Base-by-base conservation (phyloP, 495 filamentous ascomycete genomes). In the Saxophila tyrrhenica region DNA sequence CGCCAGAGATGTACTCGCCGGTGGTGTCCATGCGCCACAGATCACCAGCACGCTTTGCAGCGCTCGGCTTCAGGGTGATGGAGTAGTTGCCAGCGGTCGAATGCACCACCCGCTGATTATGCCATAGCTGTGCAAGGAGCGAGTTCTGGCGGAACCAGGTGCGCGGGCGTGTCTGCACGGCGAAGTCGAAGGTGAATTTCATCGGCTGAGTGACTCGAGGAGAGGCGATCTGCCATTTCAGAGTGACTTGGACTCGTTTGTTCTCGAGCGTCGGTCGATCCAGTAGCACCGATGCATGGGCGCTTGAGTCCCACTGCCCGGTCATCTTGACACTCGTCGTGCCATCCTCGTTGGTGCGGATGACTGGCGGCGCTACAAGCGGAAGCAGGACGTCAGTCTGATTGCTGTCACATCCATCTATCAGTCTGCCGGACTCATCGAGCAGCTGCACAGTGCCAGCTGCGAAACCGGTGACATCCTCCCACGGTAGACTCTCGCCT, bases 11-110 rank as follows among this genome's bases (percentile, higher is more conserved):
- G 62, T 94, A 96, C 64, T 91, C 86, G 58, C 91, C 82, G 46
- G 87, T 82, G 2, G 88, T 96, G 66, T 89, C 91, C 89, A 98
- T 94, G 48, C 92, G 79, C 92, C 92, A 98, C 2, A 98, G 75
- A 62, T 98, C 92, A 8, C 86, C 86, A 0, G 86, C 92, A 24
- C 87, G 80, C 68, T 95, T 95, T 39, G 91, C 87, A 20, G 89
- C 87, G 11, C 86, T 81, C 0, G 92, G 92, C 39, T 85, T 86
- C 66, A 99, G 81, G 24, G 80, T 78, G 38, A 96, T 70, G 9
- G 86, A 86, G 72, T 94, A 99, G 56, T 94, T 84, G 39, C 80
- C 82, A 21, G 84, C 84, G 1, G 82, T 86, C 21, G 88, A 90
- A 69, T 91, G 89, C 19, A 94, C 86, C 59, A 95, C 83, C 24